Base-by-base conservation (phyloP, 352 stramenopile genomes). In the Pythium dissotocum region DNA sequence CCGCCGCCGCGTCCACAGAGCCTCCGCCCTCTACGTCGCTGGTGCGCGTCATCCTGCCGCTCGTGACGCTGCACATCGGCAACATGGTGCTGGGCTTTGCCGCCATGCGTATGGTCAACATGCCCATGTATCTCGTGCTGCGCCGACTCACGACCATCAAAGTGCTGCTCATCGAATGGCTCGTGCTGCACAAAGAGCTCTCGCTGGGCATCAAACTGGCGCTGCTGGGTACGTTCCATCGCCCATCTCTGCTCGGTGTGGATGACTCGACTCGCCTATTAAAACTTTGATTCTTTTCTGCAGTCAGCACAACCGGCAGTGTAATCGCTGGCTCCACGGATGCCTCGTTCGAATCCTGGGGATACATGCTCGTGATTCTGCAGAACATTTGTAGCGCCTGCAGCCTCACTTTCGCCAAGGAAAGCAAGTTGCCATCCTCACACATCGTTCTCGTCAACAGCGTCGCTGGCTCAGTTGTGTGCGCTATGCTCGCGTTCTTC, bases 151-250 rank as follows among this genome's bases (percentile, higher is more conserved):
- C 82, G 12, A 92, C 84, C 12, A 70, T 92, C 73, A 90, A 88
- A 33, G 83, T 92, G 58, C 78, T 92, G 73, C 69, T 90, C 57
- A 88, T 92, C 69, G 84, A 92, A 61, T 90, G 80, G 79, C 71
- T 92, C 71, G 77, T 90, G 59, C 74, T 90, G 46, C 67, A 78
- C 71, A 88, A 92, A 67, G 77, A 73, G 13, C 83, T 88, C 61
- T 77, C 84, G 0, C 76, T 60, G 1, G 68, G 71, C 12, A 78
- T 89, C 70, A 89, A 88, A 63, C 55, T 83, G 21, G 76, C 84
- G n/a, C 75, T 92, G 44, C 67, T 90, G 9, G 72, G 83, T 92
- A 72, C 51, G 46, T 49, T 38, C 13, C 16, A 16, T 16, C 6
- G 35, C 2, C 38, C 28, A 30, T 53, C 24, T 40, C 14, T 60